phyloP scores from a whole-genome alignment of 129 eudicot species.

The Lactuca sativa region DNA sequence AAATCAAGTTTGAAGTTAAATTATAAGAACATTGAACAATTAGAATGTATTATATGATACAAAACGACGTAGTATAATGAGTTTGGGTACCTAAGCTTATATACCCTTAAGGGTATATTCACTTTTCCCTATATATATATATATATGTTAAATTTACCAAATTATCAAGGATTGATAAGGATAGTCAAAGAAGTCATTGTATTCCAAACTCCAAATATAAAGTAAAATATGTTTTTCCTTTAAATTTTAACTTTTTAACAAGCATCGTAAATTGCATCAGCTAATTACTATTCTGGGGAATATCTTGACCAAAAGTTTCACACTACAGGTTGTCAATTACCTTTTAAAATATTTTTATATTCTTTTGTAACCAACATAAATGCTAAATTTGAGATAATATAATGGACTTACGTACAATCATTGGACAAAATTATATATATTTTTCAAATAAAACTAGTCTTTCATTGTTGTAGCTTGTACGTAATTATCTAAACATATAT shows the following conservation, averaged over 20 bases:
- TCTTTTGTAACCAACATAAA: background rate
- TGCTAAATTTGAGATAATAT: background rate
- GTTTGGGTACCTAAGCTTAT: too few species aligned
- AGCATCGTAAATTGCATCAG: background rate
- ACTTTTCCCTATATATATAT: too few species aligned
- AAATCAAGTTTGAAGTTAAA: too few species aligned
- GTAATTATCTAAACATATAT: too few species aligned
- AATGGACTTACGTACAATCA: background rate
- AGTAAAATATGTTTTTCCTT: background rate
- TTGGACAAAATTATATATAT: background rate
- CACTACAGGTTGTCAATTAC: constrained; percentile 27
- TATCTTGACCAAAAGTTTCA: constrained; percentile 23
- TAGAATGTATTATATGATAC: too few species aligned
- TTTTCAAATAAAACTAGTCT: background rate
- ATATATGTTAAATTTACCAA: too few species aligned
- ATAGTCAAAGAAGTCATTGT: background rate
- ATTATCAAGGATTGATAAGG: background rate
- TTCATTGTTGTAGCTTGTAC: background rate
- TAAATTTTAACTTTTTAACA: background rate
- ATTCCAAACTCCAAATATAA: background rate
- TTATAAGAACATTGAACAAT: too few species aligned
- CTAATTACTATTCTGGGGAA: constrained; percentile 1
- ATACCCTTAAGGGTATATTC: too few species aligned
- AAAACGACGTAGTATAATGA: too few species aligned
- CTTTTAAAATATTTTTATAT: constrained; percentile 3